A percentile compares a stretch with the other conserved stretches of the same genome.
Evolutionary conservation across 2,329 filamentous ascomycete genomes (phyloP).

Genomic region (Sporothrix globosa): DNA sequence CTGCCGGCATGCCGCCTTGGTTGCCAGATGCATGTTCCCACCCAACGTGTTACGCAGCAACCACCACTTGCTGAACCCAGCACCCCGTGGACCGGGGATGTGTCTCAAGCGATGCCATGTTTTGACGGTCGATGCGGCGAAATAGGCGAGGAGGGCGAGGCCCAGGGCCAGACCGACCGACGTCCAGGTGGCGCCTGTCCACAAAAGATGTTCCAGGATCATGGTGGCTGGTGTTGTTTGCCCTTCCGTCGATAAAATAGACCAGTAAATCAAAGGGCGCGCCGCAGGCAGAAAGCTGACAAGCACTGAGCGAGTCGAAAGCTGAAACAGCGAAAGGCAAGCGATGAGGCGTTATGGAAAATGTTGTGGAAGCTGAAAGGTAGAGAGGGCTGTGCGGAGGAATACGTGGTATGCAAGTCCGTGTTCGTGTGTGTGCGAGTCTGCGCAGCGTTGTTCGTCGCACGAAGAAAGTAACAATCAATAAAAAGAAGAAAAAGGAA

Average conservation of each 20-base stretch:
- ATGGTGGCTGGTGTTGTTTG: not conserved
- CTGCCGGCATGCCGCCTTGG: conserved; percentile 38
- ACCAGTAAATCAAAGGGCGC: not conserved
- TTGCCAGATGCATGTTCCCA: conserved; percentile 40
- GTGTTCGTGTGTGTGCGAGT: not conserved
- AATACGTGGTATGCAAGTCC: not conserved
- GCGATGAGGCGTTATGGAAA: not conserved
- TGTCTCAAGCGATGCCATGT: conserved; percentile 40
- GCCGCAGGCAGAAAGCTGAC: not conserved
- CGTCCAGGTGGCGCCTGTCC: conserved; percentile 16
- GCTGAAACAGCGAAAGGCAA: not conserved
- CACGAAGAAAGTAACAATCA: not conserved
- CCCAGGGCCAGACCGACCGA: conserved; percentile 26
- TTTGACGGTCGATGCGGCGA: conserved; percentile 33
- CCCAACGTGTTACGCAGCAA: conserved; percentile 41
- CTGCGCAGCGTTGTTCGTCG: not conserved
- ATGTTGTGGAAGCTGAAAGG: not conserved
- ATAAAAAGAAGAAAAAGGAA: not conserved
- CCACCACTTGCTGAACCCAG: conserved; percentile 41
- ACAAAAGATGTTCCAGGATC: conserved; percentile 24
- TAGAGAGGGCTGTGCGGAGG: not conserved
- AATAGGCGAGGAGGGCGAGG: conserved; percentile 34
- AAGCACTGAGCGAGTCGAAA: not conserved
- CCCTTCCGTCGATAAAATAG: not conserved
- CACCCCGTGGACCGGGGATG: conserved; percentile 39